A percentile compares a stretch with the other conserved stretches of the same genome.
Evolutionary conservation across 306 rosid species (phyloP).

Genomic region (Corylus heterophylla): DNA sequence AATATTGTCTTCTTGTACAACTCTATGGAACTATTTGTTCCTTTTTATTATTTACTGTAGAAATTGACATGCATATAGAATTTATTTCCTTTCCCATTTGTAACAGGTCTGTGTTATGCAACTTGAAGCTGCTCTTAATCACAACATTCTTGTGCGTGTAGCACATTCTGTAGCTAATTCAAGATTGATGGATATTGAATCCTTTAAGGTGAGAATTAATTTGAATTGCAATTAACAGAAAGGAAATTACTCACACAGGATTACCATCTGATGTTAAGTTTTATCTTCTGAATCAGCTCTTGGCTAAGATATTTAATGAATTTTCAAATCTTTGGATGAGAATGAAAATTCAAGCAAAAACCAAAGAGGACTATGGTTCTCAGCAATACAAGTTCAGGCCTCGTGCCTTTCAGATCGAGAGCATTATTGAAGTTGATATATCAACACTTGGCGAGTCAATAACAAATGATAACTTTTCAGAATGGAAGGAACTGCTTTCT

Average conservation of each 20-base stretch:
- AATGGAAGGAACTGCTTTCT: constrained; percentile 64
- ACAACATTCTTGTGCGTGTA: constrained; percentile 64
- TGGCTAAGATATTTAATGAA: constrained; percentile 60
- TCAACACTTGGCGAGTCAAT: constrained; percentile 40
- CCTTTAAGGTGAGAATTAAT: constrained; percentile 56
- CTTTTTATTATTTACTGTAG: background rate
- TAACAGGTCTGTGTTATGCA: constrained; percentile 57
- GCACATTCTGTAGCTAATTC: constrained; percentile 55
- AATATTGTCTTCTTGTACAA: background rate
- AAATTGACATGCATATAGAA: background rate
- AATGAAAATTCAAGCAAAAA: constrained; percentile 51
- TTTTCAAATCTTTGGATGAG: constrained; percentile 70
- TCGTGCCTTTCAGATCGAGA: constrained; percentile 67
- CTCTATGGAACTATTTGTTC: background rate
- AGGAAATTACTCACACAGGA: constrained; percentile 3
- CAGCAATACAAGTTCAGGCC: constrained; percentile 72
- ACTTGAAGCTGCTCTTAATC: constrained; percentile 49
- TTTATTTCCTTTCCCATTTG: constrained; percentile 10
- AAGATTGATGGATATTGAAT: constrained; percentile 57
- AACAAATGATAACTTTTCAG: constrained; percentile 48
- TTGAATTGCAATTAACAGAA: constrained; percentile 8
- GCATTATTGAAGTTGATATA: constrained; percentile 67
- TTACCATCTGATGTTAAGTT: constrained; percentile 24
- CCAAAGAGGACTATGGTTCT: constrained; percentile 56
- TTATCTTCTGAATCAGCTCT: constrained; percentile 49